Conservation (phyloP, 139 green algal genomes). For the Chlamydomonas sp. region DNA sequence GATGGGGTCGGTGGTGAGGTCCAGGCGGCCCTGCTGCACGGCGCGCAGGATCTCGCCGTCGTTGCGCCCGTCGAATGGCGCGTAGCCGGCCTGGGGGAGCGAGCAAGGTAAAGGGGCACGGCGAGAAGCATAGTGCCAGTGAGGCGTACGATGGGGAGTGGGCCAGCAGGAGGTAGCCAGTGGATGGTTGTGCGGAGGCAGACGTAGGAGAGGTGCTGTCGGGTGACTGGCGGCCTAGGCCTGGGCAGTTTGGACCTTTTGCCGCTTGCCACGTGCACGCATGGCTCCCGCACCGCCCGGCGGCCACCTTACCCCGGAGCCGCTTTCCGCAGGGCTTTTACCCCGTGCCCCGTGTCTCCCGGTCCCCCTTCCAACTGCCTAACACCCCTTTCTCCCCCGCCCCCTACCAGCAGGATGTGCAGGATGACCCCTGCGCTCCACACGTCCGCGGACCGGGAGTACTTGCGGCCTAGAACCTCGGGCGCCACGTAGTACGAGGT, state of each 20-base stretch:
- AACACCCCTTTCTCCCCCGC: background rate
- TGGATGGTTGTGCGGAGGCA: too few species aligned
- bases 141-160: background rate
- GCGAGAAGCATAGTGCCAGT: background rate
- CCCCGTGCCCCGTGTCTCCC: background rate
- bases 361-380: background rate
- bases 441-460: conserved; percentile 60
- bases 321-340: background rate
- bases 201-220: too few species aligned
- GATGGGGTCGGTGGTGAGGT: conserved; percentile 23
- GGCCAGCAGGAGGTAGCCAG: background rate
- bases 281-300: too few species aligned
- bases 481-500: conserved; percentile 76
- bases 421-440: conserved; percentile 73
- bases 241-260: too few species aligned
- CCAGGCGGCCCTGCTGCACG: conserved; percentile 18
- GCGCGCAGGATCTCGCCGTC: conserved; percentile 26
- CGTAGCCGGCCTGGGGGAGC: conserved; percentile 15
- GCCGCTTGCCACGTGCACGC: too few species aligned
- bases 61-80: conserved; percentile 24
- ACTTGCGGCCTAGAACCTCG: conserved; percentile 66
- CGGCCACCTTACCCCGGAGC: too few species aligned
- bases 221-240: too few species aligned
- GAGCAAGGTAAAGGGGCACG: background rate
- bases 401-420: conserved; percentile 66